Percentiles rank a stretch among this genome's conserved stretches.
These are phyloP conservation scores for Musa troglodytarum DNA, from an alignment of 176 grass and related monocot genomes.

Conservation along the genomic window DNA sequence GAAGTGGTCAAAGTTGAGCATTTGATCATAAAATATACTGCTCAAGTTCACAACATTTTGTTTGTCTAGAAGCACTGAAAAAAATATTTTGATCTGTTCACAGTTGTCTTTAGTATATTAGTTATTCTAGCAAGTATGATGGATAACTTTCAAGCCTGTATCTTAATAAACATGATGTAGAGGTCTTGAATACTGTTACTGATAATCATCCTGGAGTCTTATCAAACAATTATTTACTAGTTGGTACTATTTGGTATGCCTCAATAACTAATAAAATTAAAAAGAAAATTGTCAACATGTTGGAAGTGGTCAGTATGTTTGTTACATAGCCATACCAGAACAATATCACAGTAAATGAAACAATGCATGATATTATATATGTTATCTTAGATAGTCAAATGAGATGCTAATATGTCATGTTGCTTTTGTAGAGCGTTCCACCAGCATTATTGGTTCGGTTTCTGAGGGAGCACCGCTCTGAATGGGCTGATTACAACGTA, in stretches of 20 bases:
- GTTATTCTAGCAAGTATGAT: background rate
- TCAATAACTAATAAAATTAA: background rate
- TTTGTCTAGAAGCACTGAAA: background rate
- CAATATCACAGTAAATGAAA: background rate
- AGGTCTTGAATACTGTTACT: background rate
- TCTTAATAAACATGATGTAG: background rate
- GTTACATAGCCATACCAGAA: too few species aligned
- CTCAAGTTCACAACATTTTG: background rate
- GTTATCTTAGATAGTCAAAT: background rate
- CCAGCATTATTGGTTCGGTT: conserved; percentile 75
- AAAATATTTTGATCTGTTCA: background rate
- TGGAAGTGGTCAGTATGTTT: too few species aligned
- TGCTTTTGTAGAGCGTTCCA: conserved; percentile 61
- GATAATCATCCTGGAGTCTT: background rate
- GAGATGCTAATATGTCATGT: background rate
- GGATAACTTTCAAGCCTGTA: background rate
- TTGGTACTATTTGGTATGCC: background rate
- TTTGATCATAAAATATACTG: background rate
- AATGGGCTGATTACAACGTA: conserved; percentile 96
- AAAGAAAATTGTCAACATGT: too few species aligned
- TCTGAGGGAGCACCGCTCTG: conserved; percentile 87
- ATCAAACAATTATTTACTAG: background rate
- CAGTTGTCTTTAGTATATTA: too few species aligned
- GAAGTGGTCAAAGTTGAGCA: background rate
- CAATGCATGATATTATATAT: background rate